Evolutionary conservation across 2,329 filamentous ascomycete genomes (phyloP), one percentile per base, ranked within the genome.

Genomic region (Fusarium nelsonii): DNA sequence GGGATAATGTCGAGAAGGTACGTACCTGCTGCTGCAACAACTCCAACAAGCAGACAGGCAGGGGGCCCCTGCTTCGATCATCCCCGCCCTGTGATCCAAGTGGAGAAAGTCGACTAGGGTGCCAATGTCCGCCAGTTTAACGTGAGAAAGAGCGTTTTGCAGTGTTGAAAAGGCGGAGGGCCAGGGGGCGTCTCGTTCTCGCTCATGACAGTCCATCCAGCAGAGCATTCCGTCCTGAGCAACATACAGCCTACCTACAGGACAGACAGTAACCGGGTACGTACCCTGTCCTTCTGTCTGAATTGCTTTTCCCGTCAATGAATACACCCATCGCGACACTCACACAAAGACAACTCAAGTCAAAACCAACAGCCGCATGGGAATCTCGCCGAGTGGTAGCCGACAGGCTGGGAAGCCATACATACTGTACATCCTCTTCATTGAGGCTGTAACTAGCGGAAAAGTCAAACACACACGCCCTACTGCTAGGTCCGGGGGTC

Each of bases 101-200:
- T 61, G 58, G 65, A 43, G 45, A 50, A 62, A 23, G 33, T 43
- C 3, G 32, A 46, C 65, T 16, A 41, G 69, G 66, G 49, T 66
- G 39, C 49, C 65, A 57, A 58, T 40, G 62, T 71, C 72, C 72
- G 71, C 71, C 71, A 71, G 61, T 73, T 73, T 57, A 73, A 72
- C 61, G 67, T 73, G 67, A 39, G 55, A 53, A 65, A 71, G 65
- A 57, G 58, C 49, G 41, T 41, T 63, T 65, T 71, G 63, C 57
- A 59, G 63, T 73, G 71, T 54, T 43, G 72, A 74, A 74, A 73
- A 73, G 71, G 71, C 71, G 71, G 71, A 73, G 64, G 71, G 52
- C 63, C 45, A 57, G 62, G 62, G 52, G 51, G 62, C 15, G 50
- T 36, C 36, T 33, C 34, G 36, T 45, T 23, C 20, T 15, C 33